phyloP scores from a whole-genome alignment of 2,329 filamentous ascomycete genomes.

The Diaporthe sp. region DNA sequence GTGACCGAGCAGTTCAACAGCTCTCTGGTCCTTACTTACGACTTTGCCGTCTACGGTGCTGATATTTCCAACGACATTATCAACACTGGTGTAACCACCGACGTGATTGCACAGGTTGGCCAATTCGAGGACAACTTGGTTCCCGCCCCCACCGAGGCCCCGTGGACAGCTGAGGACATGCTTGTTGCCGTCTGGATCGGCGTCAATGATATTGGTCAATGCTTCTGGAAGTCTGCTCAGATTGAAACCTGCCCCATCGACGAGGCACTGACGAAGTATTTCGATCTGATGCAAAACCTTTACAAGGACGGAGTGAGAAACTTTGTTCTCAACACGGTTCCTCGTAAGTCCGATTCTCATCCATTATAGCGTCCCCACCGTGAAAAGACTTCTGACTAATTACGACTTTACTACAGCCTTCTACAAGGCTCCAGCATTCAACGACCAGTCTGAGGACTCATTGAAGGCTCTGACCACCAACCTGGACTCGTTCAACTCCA shows the following conservation, averaged over 20 bases:
- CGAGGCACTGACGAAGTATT: constrained; percentile 38
- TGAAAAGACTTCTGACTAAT: background rate
- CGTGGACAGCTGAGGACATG: constrained; percentile 38
- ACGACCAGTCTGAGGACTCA: constrained; percentile 29
- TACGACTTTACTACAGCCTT: background rate
- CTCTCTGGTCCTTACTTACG: constrained; percentile 39
- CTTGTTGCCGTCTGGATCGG: constrained; percentile 41
- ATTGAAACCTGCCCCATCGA: constrained; percentile 38
- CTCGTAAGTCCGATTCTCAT: constrained; percentile 22
- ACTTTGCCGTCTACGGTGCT: constrained; percentile 39
- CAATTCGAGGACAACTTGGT: constrained; percentile 38
- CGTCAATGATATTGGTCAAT: constrained; percentile 40
- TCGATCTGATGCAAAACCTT: constrained; percentile 36
- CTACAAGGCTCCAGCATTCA: constrained; percentile 38
- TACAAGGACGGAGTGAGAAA: constrained; percentile 40
- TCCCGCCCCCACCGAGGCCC: constrained; percentile 35
- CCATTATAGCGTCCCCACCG: background rate
- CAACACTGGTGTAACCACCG: constrained; percentile 41
- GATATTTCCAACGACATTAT: constrained; percentile 41
- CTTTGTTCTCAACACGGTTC: constrained; percentile 38
- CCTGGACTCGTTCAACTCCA: constrained; percentile 39
- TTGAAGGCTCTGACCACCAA: constrained; percentile 30
- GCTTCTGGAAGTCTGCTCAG: constrained; percentile 37
- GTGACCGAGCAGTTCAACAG: constrained; percentile 39
- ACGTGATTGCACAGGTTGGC: constrained; percentile 39